These are phyloP conservation scores for Triangularia setosa DNA, from an alignment of 2,329 filamentous ascomycete species.

Conservation along the genomic window DNA sequence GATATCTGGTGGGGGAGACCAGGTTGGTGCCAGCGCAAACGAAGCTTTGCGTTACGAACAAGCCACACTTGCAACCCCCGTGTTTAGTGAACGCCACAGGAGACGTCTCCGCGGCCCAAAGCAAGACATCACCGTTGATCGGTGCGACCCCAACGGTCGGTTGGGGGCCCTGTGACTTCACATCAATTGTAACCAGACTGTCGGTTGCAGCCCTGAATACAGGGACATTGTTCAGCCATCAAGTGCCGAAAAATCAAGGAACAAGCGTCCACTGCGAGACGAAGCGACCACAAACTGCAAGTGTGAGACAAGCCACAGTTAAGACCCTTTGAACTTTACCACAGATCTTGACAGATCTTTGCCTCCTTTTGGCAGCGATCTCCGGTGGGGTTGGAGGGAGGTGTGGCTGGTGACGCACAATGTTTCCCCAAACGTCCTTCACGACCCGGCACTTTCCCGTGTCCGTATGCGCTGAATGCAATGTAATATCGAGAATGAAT, in stretches of 20 bases:
- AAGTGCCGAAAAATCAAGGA: constrained; percentile 5
- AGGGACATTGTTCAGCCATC: not conserved
- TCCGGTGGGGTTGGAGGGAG: not conserved
- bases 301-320: not conserved
- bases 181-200: not conserved
- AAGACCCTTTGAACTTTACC: not conserved
- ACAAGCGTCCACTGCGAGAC: not conserved
- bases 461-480: not conserved
- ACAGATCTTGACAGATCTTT: constrained; percentile 2
- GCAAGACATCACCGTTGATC: not conserved
- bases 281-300: not conserved
- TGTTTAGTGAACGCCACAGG: not conserved
- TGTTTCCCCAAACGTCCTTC: not conserved
- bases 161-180: not conserved
- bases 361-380: not conserved
- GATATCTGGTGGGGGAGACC: not conserved
- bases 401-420: constrained; percentile 4
- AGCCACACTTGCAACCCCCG: not conserved
- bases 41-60: constrained; percentile 1
- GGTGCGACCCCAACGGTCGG: not conserved
- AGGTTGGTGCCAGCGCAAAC: not conserved
- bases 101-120: not conserved
- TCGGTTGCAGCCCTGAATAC: not conserved
- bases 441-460: not conserved
- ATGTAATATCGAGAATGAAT: not conserved